These are phyloP conservation scores for Fusarium sp. DNA, from an alignment of 2,329 filamentous ascomycete genomes.

Conservation along the genomic window DNA sequence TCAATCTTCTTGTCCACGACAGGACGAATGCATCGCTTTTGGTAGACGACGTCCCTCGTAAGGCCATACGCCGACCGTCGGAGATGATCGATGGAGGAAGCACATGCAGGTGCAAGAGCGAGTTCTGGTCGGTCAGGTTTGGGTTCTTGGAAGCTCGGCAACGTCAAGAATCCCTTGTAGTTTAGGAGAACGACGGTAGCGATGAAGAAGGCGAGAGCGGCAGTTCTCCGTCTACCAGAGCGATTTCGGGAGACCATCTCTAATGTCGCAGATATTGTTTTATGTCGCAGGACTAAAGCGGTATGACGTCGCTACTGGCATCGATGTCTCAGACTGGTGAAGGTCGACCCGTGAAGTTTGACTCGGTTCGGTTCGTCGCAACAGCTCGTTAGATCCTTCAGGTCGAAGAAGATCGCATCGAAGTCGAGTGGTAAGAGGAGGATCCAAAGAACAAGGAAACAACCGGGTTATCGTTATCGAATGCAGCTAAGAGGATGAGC, in stretches of 20 bases:
- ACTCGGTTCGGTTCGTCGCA: neutral
- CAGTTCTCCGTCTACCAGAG: slow-evolving; percentile 32
- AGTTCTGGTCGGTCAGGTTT: slow-evolving; percentile 39
- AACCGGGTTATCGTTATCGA: neutral
- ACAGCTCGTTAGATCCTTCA: neutral
- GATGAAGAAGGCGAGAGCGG: slow-evolving; percentile 10
- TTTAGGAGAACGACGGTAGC: slow-evolving; percentile 26
- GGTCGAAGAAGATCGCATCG: neutral
- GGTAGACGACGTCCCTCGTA: slow-evolving; percentile 57
- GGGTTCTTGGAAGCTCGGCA: slow-evolving; percentile 34
- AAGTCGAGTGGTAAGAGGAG: neutral
- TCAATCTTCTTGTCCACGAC: slow-evolving; percentile 49
- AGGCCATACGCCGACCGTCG: slow-evolving; percentile 49
- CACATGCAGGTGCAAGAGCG: slow-evolving; percentile 39
- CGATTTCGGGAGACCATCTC: slow-evolving; percentile 33
- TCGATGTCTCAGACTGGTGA: neutral
- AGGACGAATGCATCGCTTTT: slow-evolving; percentile 58
- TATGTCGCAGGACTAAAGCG: neutral
- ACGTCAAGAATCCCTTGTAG: slow-evolving; percentile 20
- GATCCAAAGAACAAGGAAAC: neutral
- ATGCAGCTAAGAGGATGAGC: slow-evolving; percentile 9
- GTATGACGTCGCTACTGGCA: slow-evolving; percentile 14
- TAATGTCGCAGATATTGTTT: slow-evolving; percentile 6
- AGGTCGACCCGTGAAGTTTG: neutral
- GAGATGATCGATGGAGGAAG: slow-evolving; percentile 46